phyloP scores from a whole-genome alignment of 495 filamentous ascomycete species.

The Hypoxylon lienhwacheense region DNA sequence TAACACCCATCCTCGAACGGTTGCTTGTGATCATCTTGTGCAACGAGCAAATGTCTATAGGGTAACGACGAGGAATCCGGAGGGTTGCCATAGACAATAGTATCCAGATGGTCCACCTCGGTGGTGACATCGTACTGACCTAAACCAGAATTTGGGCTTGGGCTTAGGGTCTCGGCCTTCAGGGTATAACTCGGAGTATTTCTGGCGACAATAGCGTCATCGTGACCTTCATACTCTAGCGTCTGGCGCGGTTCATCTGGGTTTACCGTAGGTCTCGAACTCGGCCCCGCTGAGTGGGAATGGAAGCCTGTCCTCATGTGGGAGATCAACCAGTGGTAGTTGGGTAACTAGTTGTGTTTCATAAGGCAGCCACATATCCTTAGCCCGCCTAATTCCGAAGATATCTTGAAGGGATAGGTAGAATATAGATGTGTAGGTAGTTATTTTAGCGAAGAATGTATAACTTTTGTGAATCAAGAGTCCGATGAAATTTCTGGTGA shows the following conservation, averaged over 20 bases:
- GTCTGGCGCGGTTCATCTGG: slow-evolving; percentile 3
- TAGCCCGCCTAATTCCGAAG: background rate
- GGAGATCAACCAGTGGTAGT: slow-evolving; percentile 13
- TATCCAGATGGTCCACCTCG: background rate
- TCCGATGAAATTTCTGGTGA: slow-evolving; percentile 2
- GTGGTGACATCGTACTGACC: slow-evolving; percentile 5
- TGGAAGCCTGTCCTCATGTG: slow-evolving; percentile 16
- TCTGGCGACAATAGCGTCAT: slow-evolving; percentile 1
- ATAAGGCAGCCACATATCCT: slow-evolving; percentile 12
- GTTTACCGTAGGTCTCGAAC: slow-evolving; percentile 7
- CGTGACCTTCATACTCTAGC: slow-evolving; percentile 1
- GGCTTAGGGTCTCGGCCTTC: slow-evolving; percentile 23
- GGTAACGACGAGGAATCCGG: slow-evolving; percentile 1
- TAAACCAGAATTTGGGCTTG: slow-evolving; percentile 2
- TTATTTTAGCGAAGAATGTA: background rate
- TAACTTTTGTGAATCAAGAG: slow-evolving; percentile 6
- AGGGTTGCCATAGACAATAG: background rate
- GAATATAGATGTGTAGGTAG: too few species aligned
- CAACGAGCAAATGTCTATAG: background rate
- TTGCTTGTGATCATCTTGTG: background rate
- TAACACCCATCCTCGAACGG: background rate
- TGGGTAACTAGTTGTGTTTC: slow-evolving; percentile 3
- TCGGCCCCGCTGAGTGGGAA: slow-evolving; percentile 15
- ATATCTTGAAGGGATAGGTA: background rate
- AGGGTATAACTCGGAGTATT: slow-evolving; percentile 4